Evolutionary conservation across 2,329 filamentous ascomycete species (phyloP), one percentile per base, ranked within the genome.

Genomic region (Venturia aucupariae): DNA sequence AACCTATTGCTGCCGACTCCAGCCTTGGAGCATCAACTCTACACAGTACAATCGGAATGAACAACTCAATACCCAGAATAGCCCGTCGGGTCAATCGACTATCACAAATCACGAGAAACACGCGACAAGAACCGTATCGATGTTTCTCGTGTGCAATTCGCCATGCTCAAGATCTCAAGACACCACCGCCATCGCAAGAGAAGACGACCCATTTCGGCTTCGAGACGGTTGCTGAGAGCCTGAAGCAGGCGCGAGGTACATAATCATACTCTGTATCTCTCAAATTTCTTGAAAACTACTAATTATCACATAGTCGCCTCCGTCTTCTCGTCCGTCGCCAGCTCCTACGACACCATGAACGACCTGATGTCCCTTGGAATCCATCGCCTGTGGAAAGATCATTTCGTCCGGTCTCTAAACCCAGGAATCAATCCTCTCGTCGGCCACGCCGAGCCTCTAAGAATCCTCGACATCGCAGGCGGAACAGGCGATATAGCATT

Each of bases 401-500:
- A 96, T 78, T 99, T 97, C 76, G 93, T 99, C 57, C 87, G 90
- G 69, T 88, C 87, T 41, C 84, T 99, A 39, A 94, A 97, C 75
- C 93, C 94, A 0, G 92, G 92, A 68, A 83, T 79, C 1, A 78
- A 79, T 69, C 80, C 71, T 64, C 80, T 75, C 69, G 81, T 75
- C 59, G 78, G 80, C 5, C 78, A 82, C 0, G 83, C 86, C 13
- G 74, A 79, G 62, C 82, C 83, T 67, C 87, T 86, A 82, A 85
- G 80, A 78, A 90, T 99, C 75, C 89, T 99, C 72, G 94, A 99
- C 77, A 91, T 99, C 62, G 94, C 95, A 46, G 94, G 95, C 72
- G 94, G 94, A 71, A 97, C 94, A 5, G 94, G 94, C 69, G 94
- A 99, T 78, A 97, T 99, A 72, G 94, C 94, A 65, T 97, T 97